Conservation (phyloP, 192 early-diverging fungal genomes). For the Ambispora gerdemannii region DNA sequence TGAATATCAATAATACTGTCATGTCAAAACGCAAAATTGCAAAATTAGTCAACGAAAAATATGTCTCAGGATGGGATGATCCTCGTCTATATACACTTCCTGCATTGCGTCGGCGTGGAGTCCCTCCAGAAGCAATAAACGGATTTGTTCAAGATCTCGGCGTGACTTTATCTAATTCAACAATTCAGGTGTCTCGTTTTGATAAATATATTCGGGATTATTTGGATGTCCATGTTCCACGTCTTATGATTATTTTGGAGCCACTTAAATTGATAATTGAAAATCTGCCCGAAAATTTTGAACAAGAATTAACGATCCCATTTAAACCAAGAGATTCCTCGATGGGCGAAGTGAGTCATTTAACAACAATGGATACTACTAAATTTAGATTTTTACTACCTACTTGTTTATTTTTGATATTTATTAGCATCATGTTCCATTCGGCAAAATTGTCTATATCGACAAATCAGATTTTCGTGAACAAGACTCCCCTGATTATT, state of each 20-base stretch:
- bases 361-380: background rate
- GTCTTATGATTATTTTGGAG: slow-evolving; percentile 86
- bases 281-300: slow-evolving; percentile 82
- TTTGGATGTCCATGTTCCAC: slow-evolving; percentile 87
- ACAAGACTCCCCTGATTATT: slow-evolving; percentile 90
- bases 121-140: slow-evolving; percentile 96
- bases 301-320: slow-evolving; percentile 76
- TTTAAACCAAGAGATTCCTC: slow-evolving; percentile 87
- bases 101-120: slow-evolving; percentile 92
- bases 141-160: slow-evolving; percentile 94
- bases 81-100: slow-evolving; percentile 95
- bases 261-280: slow-evolving; percentile 87
- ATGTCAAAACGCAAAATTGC: slow-evolving; percentile 98
- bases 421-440: slow-evolving; percentile 70
- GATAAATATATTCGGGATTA: slow-evolving; percentile 95
- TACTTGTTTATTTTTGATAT: background rate
- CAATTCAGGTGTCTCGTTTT: slow-evolving; percentile 82
- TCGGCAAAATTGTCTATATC: slow-evolving; percentile 92
- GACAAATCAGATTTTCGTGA: slow-evolving; percentile 94
- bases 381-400: background rate
- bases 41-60: slow-evolving; percentile 76
- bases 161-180: slow-evolving; percentile 76
- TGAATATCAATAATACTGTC: slow-evolving; percentile 91
- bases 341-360: slow-evolving; percentile 62
- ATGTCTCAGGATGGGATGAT: slow-evolving; percentile 92